These are phyloP conservation scores for Talaromyces liani DNA, from an alignment of 495 filamentous ascomycete species.

Conservation along the genomic window DNA sequence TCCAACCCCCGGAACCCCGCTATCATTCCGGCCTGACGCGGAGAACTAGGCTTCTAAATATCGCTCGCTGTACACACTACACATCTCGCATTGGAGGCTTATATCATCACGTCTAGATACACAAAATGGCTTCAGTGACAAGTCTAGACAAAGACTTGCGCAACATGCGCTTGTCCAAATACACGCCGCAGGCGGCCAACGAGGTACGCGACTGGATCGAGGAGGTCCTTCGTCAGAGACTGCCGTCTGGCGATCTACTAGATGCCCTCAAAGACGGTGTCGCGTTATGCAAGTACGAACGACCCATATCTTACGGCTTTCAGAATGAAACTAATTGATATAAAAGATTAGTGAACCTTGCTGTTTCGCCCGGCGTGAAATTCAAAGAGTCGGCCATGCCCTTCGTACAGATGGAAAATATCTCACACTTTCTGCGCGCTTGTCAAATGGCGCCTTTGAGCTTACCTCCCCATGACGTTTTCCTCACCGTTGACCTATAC, in stretches of 20 bases:
- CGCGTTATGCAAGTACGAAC: constrained; percentile 77
- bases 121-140: constrained; percentile 82
- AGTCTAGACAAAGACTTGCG: constrained; percentile 94
- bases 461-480: constrained; percentile 88
- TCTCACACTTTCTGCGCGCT: constrained; percentile 88
- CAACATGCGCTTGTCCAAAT: constrained; percentile 84
- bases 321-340: constrained; percentile 15
- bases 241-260: constrained; percentile 69
- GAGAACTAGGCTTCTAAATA: neutral
- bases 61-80: neutral
- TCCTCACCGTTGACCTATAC: constrained; percentile 95
- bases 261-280: constrained; percentile 84
- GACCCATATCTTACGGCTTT: neutral
- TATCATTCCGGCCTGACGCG: neutral
- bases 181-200: constrained; percentile 85
- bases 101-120: constrained; percentile 6
- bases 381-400: constrained; percentile 86
- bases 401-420: constrained; percentile 99
- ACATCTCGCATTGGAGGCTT: neutral
- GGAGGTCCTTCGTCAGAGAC: constrained; percentile 61
- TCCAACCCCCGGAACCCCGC: neutral
- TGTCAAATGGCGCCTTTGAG: constrained; percentile 77
- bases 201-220: constrained; percentile 87
- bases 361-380: constrained; percentile 65
- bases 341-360: constrained; percentile 73